A percentile compares a stretch with the other conserved stretches of the same genome.
phyloP scores from a whole-genome alignment of 2,329 filamentous ascomycete species.

The Diaporthe destruens region DNA sequence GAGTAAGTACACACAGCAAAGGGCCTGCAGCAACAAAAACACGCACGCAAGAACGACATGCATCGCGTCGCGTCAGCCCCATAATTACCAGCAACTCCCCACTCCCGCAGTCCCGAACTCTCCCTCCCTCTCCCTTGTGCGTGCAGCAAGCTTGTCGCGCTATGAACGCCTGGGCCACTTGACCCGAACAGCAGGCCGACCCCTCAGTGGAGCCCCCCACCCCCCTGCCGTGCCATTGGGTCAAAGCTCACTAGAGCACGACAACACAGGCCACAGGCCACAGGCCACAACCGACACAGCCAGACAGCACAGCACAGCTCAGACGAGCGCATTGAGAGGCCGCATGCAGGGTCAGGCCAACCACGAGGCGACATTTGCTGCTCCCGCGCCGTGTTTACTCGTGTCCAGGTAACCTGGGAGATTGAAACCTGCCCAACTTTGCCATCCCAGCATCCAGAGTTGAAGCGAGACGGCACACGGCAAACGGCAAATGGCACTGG shows the following conservation, averaged over 20 bases:
- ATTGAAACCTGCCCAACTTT: conserved; percentile 20
- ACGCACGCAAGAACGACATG: neutral
- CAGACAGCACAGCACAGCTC: conserved; percentile 13
- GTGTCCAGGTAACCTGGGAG: conserved; percentile 26
- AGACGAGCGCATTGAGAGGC: neutral
- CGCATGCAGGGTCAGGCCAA: conserved; percentile 27
- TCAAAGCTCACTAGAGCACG: conserved; percentile 25
- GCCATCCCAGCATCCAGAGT: conserved; percentile 12
- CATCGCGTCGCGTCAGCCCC: conserved; percentile 21
- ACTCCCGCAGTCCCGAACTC: neutral
- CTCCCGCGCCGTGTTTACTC: conserved; percentile 32
- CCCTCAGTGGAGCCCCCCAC: conserved; percentile 30
- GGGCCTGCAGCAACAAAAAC: conserved; percentile 9
- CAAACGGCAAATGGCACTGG: neutral
- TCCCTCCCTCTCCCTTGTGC: conserved; percentile 8
- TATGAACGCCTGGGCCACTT: conserved; percentile 29
- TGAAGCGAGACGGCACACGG: conserved; percentile 10
- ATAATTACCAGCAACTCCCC: neutral
- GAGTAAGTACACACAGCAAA: neutral
- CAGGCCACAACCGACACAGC: neutral
- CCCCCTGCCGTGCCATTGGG: conserved; percentile 21
- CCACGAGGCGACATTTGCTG: neutral
- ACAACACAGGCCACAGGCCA: conserved; percentile 21
- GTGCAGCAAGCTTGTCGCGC: conserved; percentile 29
- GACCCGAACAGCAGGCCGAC: conserved; percentile 28